A percentile compares a stretch with the other conserved stretches of the same genome.
Conservation (phyloP, 306 rosid species). For the Malus sieversii region DNA sequence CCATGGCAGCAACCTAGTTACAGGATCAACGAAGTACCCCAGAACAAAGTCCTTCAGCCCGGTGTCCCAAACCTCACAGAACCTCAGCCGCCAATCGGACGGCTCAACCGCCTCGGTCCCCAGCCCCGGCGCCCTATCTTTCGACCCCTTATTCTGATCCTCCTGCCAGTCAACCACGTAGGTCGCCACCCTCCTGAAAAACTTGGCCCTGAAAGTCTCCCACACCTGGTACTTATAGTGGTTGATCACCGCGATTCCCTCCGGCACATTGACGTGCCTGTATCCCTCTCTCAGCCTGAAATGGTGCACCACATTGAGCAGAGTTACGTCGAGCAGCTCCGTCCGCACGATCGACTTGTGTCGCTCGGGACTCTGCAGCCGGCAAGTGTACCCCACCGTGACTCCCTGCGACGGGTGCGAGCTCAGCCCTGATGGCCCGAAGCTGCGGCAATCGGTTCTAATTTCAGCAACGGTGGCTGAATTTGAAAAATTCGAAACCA, state of each 20-base stretch:
- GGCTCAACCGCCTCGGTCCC: conserved; percentile 90
- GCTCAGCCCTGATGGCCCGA: conserved; percentile 85
- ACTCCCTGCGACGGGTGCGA: conserved; percentile 60
- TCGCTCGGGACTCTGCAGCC: conserved; percentile 60
- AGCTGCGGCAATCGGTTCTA: conserved; percentile 78
- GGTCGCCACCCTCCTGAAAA: conserved; percentile 87
- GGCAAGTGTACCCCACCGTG: conserved; percentile 76
- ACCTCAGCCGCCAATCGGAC: conserved; percentile 61
- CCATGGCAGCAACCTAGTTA: conserved; percentile 78
- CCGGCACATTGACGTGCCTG: conserved; percentile 38
- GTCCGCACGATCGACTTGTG: conserved; percentile 86
- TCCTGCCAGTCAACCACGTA: conserved; percentile 93
- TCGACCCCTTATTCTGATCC: conserved; percentile 81
- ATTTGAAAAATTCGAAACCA: conserved; percentile 49
- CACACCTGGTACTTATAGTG: conserved; percentile 97
- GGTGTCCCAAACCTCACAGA: conserved; percentile 93
- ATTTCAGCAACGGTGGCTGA: conserved; percentile 53
- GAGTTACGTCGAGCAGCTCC: conserved; percentile 53
- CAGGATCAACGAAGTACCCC: conserved; percentile 55
- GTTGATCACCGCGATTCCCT: conserved; percentile 48
- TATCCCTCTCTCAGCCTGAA: conserved; percentile 57
- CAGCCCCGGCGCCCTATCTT: conserved; percentile 93
- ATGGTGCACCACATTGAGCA: conserved; percentile 88
- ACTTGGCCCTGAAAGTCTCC: conserved; percentile 77
- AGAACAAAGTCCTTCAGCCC: conserved; percentile 64